These are phyloP conservation scores for Chimonanthus salicifolius DNA, from an alignment of 164 flowering plant species.

Conservation along the genomic window DNA sequence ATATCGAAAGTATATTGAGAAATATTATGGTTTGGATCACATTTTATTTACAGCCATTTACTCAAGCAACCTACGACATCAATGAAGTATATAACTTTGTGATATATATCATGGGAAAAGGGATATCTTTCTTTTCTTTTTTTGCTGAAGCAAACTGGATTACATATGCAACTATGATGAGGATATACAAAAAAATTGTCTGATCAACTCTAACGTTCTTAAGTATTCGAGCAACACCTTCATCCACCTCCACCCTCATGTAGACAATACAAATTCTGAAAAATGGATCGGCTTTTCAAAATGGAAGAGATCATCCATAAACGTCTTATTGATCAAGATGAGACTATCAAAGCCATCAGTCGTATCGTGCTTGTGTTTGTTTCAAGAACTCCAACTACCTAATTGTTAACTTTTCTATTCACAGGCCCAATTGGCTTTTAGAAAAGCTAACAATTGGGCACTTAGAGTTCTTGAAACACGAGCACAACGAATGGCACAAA, in stretches of 20 bases:
- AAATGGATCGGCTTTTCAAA: slow-evolving; percentile 78
- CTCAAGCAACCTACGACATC: too few relatives aligned
- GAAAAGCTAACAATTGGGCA: slow-evolving; percentile 86
- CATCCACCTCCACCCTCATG: slow-evolving; percentile 97
- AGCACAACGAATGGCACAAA: slow-evolving; percentile 60
- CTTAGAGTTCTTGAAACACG: slow-evolving; percentile 86
- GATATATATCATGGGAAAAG: too few relatives aligned
- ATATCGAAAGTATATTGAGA: slow-evolving; percentile 93
- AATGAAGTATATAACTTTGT: too few relatives aligned
- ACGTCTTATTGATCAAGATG: slow-evolving; percentile 84
- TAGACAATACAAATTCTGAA: slow-evolving; percentile 72
- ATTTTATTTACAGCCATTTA: too few relatives aligned
- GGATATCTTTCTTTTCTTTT: too few relatives aligned
- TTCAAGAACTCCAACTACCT: slow-evolving; percentile 80
- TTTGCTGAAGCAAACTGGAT: too few relatives aligned
- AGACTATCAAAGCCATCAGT: slow-evolving; percentile 83
- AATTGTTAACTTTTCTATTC: slow-evolving; percentile 80
- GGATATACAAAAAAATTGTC: too few relatives aligned
- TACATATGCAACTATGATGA: too few relatives aligned
- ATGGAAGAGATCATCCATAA: slow-evolving; percentile 85
- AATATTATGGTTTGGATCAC: slow-evolving; percentile 27
- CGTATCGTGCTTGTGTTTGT: slow-evolving; percentile 90
- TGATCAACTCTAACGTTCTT: slow-evolving; percentile 6
- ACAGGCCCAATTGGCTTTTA: too few relatives aligned
- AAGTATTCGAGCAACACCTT: slow-evolving; percentile 88